Conservation (phyloP, 2,329 filamentous ascomycete genomes). For the Zelopaecilomyces penicillatus region DNA sequence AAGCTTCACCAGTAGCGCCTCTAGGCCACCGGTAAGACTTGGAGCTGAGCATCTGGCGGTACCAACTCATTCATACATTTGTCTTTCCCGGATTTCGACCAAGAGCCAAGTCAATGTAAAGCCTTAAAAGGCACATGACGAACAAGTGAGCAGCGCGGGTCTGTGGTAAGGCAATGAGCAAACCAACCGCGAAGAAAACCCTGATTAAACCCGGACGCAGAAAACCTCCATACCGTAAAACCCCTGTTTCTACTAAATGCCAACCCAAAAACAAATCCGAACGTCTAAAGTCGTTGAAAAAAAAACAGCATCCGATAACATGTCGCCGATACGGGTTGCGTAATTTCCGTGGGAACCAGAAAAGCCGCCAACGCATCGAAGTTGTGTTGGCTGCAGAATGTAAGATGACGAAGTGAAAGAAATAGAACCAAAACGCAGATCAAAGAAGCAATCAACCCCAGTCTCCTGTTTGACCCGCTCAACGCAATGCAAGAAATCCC, state of each 20-base stretch:
- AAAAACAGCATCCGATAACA: slow-evolving; percentile 10
- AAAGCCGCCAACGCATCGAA: neutral
- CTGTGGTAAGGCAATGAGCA: neutral
- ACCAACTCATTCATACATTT: neutral
- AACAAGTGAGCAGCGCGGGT: neutral
- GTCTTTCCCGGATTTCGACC: too few relatives aligned
- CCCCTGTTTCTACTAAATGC: slow-evolving; percentile 12
- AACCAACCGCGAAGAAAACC: slow-evolving; percentile 4
- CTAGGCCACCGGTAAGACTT: neutral
- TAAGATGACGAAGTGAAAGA: slow-evolving; percentile 7
- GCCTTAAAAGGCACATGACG: slow-evolving; percentile 4
- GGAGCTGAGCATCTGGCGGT: neutral
- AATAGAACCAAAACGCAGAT: slow-evolving; percentile 11
- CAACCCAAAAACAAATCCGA: slow-evolving; percentile 8
- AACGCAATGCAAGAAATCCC: slow-evolving; percentile 29
- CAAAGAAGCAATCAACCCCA: slow-evolving; percentile 5
- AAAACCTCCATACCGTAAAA: slow-evolving; percentile 6
- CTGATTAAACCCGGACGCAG: slow-evolving; percentile 15
- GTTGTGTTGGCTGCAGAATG: slow-evolving; percentile 6
- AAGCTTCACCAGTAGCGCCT: neutral
- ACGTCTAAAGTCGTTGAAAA: slow-evolving; percentile 10
- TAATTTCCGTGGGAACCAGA: neutral
- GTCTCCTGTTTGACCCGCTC: slow-evolving; percentile 25
- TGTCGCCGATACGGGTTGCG: neutral
- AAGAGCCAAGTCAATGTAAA: too few relatives aligned